These are phyloP conservation scores for Podospora anserina DNA, from an alignment of 495 filamentous ascomycete species.

Conservation along the genomic window DNA sequence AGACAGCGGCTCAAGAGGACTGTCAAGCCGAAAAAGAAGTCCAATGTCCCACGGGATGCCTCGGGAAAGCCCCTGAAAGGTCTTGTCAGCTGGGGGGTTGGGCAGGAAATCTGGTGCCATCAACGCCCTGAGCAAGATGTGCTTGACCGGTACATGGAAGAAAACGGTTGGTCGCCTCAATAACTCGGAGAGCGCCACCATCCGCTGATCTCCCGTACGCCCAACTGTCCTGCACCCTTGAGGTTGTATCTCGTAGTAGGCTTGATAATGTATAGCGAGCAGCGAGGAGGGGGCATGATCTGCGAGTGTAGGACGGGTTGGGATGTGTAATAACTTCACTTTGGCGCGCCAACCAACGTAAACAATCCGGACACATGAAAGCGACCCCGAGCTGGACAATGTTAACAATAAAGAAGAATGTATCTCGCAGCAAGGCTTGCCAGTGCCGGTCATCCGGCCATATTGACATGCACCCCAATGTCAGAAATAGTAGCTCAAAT, in stretches of 20 bases:
- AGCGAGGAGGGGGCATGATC: background rate
- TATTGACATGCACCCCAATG: slow-evolving; percentile 25
- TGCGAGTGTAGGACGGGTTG: background rate
- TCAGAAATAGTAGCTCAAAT: slow-evolving; percentile 29
- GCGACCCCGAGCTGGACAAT: slow-evolving; percentile 3
- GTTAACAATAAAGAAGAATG: slow-evolving; percentile 16
- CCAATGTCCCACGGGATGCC: slow-evolving; percentile 22
- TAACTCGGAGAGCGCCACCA: background rate
- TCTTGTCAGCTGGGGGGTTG: slow-evolving; percentile 35
- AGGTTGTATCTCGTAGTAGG: slow-evolving; percentile 14
- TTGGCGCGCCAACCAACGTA: slow-evolving; percentile 1
- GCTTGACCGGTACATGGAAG: slow-evolving; percentile 26
- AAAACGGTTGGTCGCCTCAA: slow-evolving; percentile 4
- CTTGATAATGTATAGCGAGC: background rate
- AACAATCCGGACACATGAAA: slow-evolving; percentile 2
- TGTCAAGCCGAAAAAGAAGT: slow-evolving; percentile 25
- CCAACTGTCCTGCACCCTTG: slow-evolving; percentile 5
- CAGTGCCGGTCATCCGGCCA: slow-evolving; percentile 32
- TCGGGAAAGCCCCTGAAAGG: slow-evolving; percentile 29
- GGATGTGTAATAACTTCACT: background rate
- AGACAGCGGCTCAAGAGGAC: slow-evolving; percentile 35
- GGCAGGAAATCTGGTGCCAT: slow-evolving; percentile 52
- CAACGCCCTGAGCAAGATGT: slow-evolving; percentile 37
- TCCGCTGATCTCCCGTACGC: background rate
- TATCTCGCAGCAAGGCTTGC: slow-evolving; percentile 10